Base-by-base conservation (phyloP, 352 stramenopile genomes). In the Pythium brassicae region DNA sequence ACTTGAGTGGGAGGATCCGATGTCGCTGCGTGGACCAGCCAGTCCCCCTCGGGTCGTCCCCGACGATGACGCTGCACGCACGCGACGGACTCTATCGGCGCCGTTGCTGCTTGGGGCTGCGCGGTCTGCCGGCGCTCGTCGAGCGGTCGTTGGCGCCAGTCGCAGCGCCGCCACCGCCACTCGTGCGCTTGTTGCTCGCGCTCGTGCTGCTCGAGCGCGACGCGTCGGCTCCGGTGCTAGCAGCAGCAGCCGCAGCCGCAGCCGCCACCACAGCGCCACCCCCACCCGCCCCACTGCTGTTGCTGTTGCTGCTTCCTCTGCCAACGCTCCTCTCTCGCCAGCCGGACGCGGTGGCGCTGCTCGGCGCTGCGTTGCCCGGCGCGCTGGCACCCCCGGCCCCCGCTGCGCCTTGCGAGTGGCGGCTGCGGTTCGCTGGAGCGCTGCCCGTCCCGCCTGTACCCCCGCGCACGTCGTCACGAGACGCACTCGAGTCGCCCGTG, bases 21-120 rank as follows among this genome's bases (percentile, higher is more conserved):
- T n/a, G n/a, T n/a, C n/a, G n/a, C n/a, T n/a, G n/a, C n/a, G n/a
- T n/a, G n/a, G n/a, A n/a, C n/a, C n/a, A n/a, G n/a, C n/a, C n/a
- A n/a, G n/a, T n/a, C n/a, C n/a, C n/a, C n/a, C n/a, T n/a, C n/a
- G n/a, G n/a, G n/a, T n/a, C n/a, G n/a, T n/a, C n/a, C n/a, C n/a
- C n/a, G n/a, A n/a, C n/a, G n/a, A n/a, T n/a, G n/a, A n/a, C n/a
- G n/a, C n/a, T n/a, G n/a, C n/a, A n/a, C n/a, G n/a, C n/a, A n/a
- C n/a, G n/a, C n/a, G n/a, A n/a, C n/a, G n/a, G 12, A 14, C 8
- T 42, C 62, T 80, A 80, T 71, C 71, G 61, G 53, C 73, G 70
- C 19, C 73, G 73, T 37, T 77, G 70, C 42, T 79, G 70, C 50
- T 83, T 83, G 12, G 73, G 73, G 50, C 73, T 83, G 17, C 71